These are phyloP conservation scores for Aspergillus leporis DNA, from an alignment of 495 filamentous ascomycete species.

Conservation along the genomic window DNA sequence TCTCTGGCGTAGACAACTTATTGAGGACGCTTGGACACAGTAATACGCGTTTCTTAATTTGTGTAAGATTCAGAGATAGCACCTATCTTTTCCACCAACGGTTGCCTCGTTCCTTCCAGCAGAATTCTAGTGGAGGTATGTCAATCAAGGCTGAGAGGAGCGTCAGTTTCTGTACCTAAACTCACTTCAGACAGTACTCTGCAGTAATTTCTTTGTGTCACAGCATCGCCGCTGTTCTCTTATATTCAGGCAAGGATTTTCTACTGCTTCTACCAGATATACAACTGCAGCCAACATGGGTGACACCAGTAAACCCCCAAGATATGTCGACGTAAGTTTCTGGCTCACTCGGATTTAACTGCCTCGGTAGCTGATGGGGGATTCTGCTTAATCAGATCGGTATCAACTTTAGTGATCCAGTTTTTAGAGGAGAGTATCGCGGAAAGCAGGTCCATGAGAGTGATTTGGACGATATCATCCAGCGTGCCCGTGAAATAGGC, in stretches of 20 bases:
- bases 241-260: constrained; percentile 7
- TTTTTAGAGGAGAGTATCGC: constrained; percentile 82
- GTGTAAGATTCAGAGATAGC: constrained; percentile 8
- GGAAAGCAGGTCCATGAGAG: constrained; percentile 77
- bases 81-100: neutral
- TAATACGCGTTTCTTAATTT: constrained; percentile 16
- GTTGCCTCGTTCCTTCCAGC: constrained; percentile 1
- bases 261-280: constrained; percentile 4
- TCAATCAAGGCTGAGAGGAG: neutral
- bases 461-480: constrained; percentile 75
- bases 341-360: neutral
- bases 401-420: constrained; percentile 89
- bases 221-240: constrained; percentile 4
- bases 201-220: constrained; percentile 13
- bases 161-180: neutral
- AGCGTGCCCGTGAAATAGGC: constrained; percentile 72
- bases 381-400: constrained; percentile 58
- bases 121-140: constrained; percentile 15
- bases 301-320: constrained; percentile 33
- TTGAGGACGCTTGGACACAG: constrained; percentile 21
- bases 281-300: constrained; percentile 28
- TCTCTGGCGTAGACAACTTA: constrained; percentile 12
- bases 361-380: constrained; percentile 15
- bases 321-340: constrained; percentile 48
- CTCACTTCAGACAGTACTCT: constrained; percentile 14